Base-by-base conservation (phyloP, 805 yeast genomes). In the Pichia nanzhaoensis region DNA sequence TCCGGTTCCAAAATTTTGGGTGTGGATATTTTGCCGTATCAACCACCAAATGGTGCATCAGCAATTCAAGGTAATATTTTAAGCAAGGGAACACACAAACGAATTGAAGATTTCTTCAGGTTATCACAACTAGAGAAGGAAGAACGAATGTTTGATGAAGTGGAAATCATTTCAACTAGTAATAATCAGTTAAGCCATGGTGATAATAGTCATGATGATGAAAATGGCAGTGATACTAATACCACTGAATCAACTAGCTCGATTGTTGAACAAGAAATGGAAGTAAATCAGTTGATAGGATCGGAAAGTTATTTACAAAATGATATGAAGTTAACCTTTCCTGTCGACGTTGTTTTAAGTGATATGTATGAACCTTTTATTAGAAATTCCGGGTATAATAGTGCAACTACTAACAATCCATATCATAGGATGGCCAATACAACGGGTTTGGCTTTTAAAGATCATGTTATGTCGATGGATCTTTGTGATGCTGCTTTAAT, bases 371-470 rank as follows among this genome's bases (percentile, higher is more conserved):
- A 72, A 60, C 83, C 80, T 40, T 65, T 71, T 68, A 69, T 75
- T 41, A 80, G 75, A 54, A 60, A 61, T 27, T 57, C 67, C 20
- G 78, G 78, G 5, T 77, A 66, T 59, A 70, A 77, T 73, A 71
- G 69, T 59, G 68, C 77, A 65, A 76, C 84, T 72, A 78, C 86
- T 81, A 82, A 82, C 80, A 75, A 75, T 45, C 79, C 95, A 39
- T 84, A 80, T 60, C 70, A 70, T 66, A 91, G 96, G 98, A 84
- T 91, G 85, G 85, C 88, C 39, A 91, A 91, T 59, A 87, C 97
- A 4, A 71, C 89, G 13, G 98, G 99, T 4, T 66, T 86, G 34
- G 76, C 81, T 9, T 79, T 84, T 34, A 77, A 78, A 51, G 99
- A 91, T 61, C 98, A 91, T 64, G 67, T 74, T 13, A 78, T 78